Evolutionary conservation across 441 rosid species (phyloP).

Genomic region (Adansonia madagascariensis): DNA sequence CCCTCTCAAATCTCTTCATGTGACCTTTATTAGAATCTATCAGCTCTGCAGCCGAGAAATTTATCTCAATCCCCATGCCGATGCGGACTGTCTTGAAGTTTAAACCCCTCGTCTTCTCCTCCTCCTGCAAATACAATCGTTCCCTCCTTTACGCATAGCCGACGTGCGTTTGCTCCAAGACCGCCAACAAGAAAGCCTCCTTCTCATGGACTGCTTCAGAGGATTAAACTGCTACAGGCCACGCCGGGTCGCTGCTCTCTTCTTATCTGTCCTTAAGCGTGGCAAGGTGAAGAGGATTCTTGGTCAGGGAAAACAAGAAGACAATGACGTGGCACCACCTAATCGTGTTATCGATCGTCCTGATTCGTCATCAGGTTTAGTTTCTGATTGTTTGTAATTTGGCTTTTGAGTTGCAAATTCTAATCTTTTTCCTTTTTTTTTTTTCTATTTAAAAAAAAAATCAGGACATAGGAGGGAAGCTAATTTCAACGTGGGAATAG

Average conservation of each 20-base stretch:
- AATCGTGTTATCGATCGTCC: neutral
- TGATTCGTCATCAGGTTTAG: constrained; percentile 13
- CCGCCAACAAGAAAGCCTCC: neutral
- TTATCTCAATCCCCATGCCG: neutral
- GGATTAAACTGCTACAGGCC: neutral
- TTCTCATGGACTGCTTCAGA: constrained; percentile 13
- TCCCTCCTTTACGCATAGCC: constrained; percentile 11
- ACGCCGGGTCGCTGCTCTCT: neutral
- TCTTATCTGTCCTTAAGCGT: neutral
- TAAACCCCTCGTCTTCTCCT: neutral
- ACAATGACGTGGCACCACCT: neutral
- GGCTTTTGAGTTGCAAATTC: constrained; percentile 5
- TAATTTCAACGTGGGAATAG: constrained; percentile 56
- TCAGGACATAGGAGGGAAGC: constrained; percentile 39
- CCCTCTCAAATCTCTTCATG: neutral
- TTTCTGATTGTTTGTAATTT: neutral
- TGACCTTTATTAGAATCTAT: neutral
- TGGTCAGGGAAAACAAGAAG: neutral
- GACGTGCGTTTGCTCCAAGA: constrained; percentile 20
- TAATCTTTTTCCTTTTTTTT: neutral
- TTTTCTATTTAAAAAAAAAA: neutral
- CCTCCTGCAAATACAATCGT: neutral
- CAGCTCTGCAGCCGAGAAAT: neutral
- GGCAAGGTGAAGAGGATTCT: neutral
- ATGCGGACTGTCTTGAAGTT: neutral